Percentiles rank a stretch among this genome's conserved stretches.
Evolutionary conservation across 208 protist species (phyloP).

Genomic region (Wallacemonas sp.): DNA sequence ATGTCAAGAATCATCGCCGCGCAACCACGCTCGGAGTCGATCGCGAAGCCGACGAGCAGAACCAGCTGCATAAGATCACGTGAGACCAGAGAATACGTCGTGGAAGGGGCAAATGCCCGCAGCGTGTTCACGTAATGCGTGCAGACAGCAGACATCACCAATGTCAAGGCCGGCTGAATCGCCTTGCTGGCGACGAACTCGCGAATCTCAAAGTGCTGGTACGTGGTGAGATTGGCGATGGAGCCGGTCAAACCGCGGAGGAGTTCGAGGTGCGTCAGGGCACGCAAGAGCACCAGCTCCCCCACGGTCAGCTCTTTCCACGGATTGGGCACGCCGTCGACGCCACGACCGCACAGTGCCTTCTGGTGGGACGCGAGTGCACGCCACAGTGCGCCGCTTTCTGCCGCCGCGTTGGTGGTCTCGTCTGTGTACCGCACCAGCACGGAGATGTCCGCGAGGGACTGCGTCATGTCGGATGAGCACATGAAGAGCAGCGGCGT

Average conservation of each 20-base stretch:
- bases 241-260: constrained; percentile 68
- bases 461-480: constrained; percentile 75
- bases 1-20: constrained; percentile 52
- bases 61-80: constrained; percentile 70
- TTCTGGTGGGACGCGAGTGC: constrained; percentile 19
- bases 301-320: constrained; percentile 52
- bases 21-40: constrained; percentile 60
- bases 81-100: constrained; percentile 47
- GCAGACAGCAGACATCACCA: constrained; percentile 52
- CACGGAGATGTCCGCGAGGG: constrained; percentile 63
- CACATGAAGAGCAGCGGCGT: constrained; percentile 79
- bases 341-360: constrained; percentile 22
- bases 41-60: constrained; percentile 65
- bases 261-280: constrained; percentile 70
- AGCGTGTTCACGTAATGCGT: constrained; percentile 49
- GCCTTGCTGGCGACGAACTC: constrained; percentile 77
- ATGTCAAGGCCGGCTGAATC: constrained; percentile 35
- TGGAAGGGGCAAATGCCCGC: constrained; percentile 33
- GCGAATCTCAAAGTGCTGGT: constrained; percentile 77
- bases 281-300: constrained; percentile 68
- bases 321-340: neutral
- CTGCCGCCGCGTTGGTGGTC: constrained; percentile 22
- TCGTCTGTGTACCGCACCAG: constrained; percentile 45
- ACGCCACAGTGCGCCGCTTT: constrained; percentile 30
- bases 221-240: constrained; percentile 73